These are phyloP conservation scores for Trebouxia gelatinosa DNA, from an alignment of 163 green algal genomes.

Conservation along the genomic window DNA sequence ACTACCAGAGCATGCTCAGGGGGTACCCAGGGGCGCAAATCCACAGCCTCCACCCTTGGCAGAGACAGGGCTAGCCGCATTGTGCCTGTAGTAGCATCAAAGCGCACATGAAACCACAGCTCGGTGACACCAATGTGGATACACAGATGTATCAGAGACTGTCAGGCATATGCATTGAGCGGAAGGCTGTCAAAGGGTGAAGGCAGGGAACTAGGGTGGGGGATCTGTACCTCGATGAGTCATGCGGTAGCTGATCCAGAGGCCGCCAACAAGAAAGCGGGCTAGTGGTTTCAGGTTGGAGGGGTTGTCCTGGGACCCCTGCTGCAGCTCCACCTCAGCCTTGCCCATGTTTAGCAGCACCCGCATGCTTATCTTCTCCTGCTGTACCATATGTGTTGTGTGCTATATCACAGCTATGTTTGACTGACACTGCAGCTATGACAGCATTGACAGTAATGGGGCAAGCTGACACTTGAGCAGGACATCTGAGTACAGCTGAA, in stretches of 20 bases:
- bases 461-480: too few species aligned
- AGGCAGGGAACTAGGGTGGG: background rate
- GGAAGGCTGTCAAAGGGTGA: too few species aligned
- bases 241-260: constrained; percentile 68
- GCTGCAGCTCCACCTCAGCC: constrained; percentile 67
- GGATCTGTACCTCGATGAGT: constrained; percentile 27
- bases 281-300: constrained; percentile 41
- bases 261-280: constrained; percentile 45
- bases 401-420: too few species aligned
- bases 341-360: constrained; percentile 54
- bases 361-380: background rate
- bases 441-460: too few species aligned
- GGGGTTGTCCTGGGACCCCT: constrained; percentile 37
- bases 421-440: too few species aligned
- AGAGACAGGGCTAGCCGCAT: constrained; percentile 71
- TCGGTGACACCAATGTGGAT: background rate
- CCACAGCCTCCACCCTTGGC: constrained; percentile 65
- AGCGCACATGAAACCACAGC: background rate
- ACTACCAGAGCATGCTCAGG: constrained; percentile 69
- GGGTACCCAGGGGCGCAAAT: constrained; percentile 69
- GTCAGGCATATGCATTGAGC: background rate
- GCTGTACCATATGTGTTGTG: too few species aligned
- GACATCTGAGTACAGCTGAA: background rate
- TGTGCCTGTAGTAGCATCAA: constrained; percentile 34
- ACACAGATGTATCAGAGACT: background rate